These are phyloP conservation scores for Fusarium subglutinans DNA, from an alignment of 2,329 filamentous ascomycete species.

Conservation along the genomic window DNA sequence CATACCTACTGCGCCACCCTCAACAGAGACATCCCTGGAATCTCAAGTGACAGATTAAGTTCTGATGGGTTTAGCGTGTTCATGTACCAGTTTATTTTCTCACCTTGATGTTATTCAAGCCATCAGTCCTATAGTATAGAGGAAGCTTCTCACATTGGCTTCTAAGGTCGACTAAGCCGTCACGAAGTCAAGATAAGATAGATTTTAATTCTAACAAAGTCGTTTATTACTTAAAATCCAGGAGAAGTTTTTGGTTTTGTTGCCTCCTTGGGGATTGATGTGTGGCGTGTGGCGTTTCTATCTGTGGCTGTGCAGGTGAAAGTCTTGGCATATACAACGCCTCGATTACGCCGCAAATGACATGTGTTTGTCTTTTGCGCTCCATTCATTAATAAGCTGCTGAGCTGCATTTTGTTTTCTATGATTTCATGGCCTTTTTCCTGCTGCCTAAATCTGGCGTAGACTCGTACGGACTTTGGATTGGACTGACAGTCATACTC, in stretches of 20 bases:
- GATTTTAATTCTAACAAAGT: neutral
- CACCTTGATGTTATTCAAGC: rapidly evolving
- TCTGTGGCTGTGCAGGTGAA: neutral
- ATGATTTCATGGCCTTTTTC: neutral
- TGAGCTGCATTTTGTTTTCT: rapidly evolving
- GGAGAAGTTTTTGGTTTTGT: neutral
- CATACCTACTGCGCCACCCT: conserved; percentile 30
- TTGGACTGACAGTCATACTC: neutral
- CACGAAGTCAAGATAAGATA: rapidly evolving
- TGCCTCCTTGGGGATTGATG: neutral
- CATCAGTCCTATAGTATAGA: neutral
- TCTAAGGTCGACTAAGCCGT: rapidly evolving
- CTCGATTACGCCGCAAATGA: neutral
- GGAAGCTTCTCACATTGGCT: neutral
- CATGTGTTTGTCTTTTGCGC: neutral
- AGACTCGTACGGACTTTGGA: neutral
- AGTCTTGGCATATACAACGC: neutral
- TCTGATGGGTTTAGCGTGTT: neutral
- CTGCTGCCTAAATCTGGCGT: neutral
- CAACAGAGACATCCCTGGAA: neutral
- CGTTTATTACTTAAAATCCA: too few species aligned
- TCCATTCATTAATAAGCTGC: neutral
- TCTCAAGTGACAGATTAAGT: neutral
- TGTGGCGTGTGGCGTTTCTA: neutral
- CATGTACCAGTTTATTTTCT: neutral